Conservation (phyloP, 805 yeast species). For the Groenewaldozyma salmanticensis region DNA sequence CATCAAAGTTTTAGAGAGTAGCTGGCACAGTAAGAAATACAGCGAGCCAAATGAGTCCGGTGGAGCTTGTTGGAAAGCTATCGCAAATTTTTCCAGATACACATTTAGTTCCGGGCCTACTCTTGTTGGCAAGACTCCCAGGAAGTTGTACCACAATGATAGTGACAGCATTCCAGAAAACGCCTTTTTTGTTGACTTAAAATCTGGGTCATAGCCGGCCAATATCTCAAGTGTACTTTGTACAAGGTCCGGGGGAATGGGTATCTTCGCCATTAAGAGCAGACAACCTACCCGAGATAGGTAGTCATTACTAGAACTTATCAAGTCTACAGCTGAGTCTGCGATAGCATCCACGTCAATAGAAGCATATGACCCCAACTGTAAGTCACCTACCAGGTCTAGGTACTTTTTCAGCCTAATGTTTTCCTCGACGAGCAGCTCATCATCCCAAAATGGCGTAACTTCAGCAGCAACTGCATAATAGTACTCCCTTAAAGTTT, state of each 20-base stretch:
- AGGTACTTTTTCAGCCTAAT: background rate
- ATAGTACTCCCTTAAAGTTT: background rate
- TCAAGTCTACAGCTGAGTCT: too few species aligned
- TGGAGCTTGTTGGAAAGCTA: background rate
- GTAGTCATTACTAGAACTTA: too few species aligned
- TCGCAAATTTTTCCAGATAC: background rate
- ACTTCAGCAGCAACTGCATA: background rate
- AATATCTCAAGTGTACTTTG: background rate
- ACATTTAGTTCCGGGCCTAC: background rate
- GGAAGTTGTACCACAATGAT: background rate
- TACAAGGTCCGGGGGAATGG: background rate
- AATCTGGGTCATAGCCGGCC: background rate
- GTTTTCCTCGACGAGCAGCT: background rate
- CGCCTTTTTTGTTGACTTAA: background rate
- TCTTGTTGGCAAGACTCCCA: background rate
- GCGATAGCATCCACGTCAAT: background rate
- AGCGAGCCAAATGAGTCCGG: conserved; percentile 1
- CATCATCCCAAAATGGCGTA: background rate
- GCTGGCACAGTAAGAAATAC: conserved; percentile 2
- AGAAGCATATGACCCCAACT: background rate
- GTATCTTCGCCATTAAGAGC: too few species aligned
- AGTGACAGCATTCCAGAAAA: background rate
- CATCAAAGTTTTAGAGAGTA: background rate
- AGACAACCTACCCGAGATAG: too few species aligned
- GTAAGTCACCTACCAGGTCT: background rate